Conservation (phyloP, 2,329 filamentous ascomycete species). For the Colletotrichum sp. region DNA sequence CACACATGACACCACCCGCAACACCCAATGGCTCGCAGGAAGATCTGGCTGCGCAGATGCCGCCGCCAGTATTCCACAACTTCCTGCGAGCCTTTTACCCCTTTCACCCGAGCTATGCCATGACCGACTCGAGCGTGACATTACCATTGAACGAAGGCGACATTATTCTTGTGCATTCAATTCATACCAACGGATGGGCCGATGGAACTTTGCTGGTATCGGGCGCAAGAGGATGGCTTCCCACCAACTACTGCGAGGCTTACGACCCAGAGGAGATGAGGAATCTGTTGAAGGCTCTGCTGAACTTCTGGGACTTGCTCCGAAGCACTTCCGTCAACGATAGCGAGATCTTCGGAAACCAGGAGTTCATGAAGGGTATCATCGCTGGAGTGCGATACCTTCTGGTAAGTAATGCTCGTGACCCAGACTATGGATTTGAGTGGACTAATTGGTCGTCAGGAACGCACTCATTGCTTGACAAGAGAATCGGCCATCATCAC, state of each 20-base stretch:
- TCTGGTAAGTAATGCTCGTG: slow-evolving; percentile 64
- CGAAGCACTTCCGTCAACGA: slow-evolving; percentile 79
- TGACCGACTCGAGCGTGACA: slow-evolving; percentile 86
- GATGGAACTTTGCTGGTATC: slow-evolving; percentile 90
- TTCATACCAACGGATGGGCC: slow-evolving; percentile 98
- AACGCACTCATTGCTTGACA: slow-evolving; percentile 86
- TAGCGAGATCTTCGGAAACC: slow-evolving; percentile 81
- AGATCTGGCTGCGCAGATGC: slow-evolving; percentile 50
- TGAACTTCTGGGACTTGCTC: slow-evolving; percentile 92
- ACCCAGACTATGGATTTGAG: no score
- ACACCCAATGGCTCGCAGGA: slow-evolving; percentile 76
- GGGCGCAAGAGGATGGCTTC: slow-evolving; percentile 90
- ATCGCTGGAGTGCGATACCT: slow-evolving; percentile 92
- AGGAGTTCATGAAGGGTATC: slow-evolving; percentile 92
- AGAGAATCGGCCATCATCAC: slow-evolving; percentile 79
- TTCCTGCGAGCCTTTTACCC: slow-evolving; percentile 94
- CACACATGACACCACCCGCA: slow-evolving; percentile 78
- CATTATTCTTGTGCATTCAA: slow-evolving; percentile 91
- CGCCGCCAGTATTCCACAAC: slow-evolving; percentile 82
- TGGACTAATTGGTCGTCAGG: slow-evolving; percentile 53
- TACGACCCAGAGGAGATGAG: slow-evolving; percentile 91
- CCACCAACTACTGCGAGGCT: slow-evolving; percentile 96
- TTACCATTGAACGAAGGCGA: slow-evolving; percentile 89
- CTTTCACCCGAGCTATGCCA: slow-evolving; percentile 80
- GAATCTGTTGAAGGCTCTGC: slow-evolving; percentile 81